Conservation (phyloP, 768 basidiomycete genomes). For the Boletus vermiculosoides region DNA sequence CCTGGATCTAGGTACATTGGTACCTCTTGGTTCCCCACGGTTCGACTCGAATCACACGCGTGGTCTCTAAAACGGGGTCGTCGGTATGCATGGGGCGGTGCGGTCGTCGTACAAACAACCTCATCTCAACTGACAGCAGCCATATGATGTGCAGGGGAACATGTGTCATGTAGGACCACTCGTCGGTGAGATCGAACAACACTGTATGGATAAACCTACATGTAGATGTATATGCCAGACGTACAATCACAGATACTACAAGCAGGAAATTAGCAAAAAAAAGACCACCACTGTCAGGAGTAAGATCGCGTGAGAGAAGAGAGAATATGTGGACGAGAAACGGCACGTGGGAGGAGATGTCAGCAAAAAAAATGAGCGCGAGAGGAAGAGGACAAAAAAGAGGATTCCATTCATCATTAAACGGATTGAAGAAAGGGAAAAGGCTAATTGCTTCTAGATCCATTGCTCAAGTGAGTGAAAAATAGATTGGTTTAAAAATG, state of each 20-base stretch:
- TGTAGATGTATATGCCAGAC: background rate
- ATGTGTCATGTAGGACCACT: background rate
- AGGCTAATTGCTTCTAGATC: conserved; percentile 13
- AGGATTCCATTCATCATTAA: background rate
- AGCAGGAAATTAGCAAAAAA: background rate
- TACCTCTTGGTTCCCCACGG: background rate
- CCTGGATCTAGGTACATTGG: background rate
- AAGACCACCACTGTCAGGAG: background rate
- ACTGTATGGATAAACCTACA: conserved; percentile 1
- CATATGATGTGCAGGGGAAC: background rate
- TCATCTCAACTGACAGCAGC: background rate
- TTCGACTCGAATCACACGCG: background rate
- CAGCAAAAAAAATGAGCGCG: background rate
- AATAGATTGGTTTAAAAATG: conserved; percentile 1
- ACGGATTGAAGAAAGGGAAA: too few relatives aligned
- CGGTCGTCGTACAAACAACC: background rate
- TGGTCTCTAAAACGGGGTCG: too few relatives aligned
- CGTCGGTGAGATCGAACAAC: background rate
- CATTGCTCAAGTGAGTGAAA: conserved; percentile 1
- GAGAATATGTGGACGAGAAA: background rate
- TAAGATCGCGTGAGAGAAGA: background rate
- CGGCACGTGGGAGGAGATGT: background rate
- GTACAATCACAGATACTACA: conserved; percentile 11
- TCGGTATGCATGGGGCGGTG: background rate
- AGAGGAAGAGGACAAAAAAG: background rate